Evolutionary conservation across 257 asterid genomes (phyloP).

Genomic region (Fraxinus americana): DNA sequence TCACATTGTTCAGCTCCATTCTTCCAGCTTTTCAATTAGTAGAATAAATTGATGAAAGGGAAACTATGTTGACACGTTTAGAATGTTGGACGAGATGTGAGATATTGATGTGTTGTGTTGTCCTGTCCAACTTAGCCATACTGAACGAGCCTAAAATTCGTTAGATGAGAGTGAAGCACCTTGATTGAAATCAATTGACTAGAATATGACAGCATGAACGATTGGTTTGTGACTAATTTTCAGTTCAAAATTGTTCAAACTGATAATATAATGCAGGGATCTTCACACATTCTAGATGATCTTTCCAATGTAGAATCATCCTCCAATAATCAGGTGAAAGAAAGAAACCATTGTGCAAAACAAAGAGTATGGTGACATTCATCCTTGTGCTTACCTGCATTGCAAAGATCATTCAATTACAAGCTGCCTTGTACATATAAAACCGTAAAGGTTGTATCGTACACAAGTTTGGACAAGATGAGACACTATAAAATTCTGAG

Average conservation of each 20-base stretch:
- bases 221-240: conserved; percentile 12
- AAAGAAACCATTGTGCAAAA: neutral
- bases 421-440: neutral
- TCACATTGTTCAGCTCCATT: too few species aligned
- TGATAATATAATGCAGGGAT: too few species aligned
- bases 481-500: too few species aligned
- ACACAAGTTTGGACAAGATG: too few species aligned
- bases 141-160: neutral
- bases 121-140: too few species aligned
- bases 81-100: neutral
- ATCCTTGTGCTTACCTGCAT: conserved; percentile 36
- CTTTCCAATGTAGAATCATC: too few species aligned
- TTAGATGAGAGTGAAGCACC: neutral
- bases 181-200: neutral
- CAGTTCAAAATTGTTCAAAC: conserved; percentile 16
- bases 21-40: too few species aligned
- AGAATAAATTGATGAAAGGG: too few species aligned
- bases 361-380: neutral
- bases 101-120: too few species aligned
- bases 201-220: conserved; percentile 15
- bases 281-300: too few species aligned
- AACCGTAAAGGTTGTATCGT: neutral
- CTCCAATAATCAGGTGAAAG: neutral
- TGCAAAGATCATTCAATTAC: neutral
- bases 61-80: too few species aligned